Percentiles rank a stretch among this genome's conserved stretches.
Conservation (phyloP, 2,329 filamentous ascomycete genomes). For the Colletotrichum gigasporum region DNA sequence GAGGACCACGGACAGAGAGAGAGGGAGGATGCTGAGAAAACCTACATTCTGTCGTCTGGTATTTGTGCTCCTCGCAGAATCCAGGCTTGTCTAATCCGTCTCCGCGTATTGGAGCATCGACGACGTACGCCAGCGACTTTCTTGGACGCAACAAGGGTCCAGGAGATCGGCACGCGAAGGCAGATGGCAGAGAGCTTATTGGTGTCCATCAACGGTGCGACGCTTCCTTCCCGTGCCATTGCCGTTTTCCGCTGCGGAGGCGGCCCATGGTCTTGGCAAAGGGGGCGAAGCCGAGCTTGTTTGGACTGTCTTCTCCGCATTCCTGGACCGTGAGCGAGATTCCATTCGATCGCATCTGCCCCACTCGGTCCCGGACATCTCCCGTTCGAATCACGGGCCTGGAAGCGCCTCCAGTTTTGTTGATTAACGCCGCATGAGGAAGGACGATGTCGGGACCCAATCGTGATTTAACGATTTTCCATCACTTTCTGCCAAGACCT, state of each 20-base stretch:
- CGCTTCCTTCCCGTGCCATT: conserved; percentile 6
- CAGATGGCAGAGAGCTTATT: background rate
- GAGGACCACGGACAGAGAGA: background rate
- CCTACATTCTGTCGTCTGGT: background rate
- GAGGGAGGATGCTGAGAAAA: background rate
- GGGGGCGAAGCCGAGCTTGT: conserved; percentile 9
- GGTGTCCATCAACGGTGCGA: background rate
- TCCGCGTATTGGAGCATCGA: background rate
- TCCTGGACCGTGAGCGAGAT: background rate
- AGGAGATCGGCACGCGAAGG: background rate
- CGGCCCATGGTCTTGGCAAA: conserved; percentile 6
- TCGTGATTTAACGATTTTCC: background rate
- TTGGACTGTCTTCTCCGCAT: background rate
- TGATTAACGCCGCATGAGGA: conserved; percentile 3
- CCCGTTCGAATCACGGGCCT: background rate
- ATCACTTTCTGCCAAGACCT: background rate
- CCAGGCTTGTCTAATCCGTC: background rate
- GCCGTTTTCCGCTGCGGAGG: conserved; percentile 10
- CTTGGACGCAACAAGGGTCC: background rate
- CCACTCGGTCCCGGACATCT: conserved; percentile 13
- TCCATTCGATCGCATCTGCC: conserved; percentile 23
- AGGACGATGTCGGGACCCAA: background rate
- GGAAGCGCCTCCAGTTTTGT: background rate
- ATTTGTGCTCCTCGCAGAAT: background rate
- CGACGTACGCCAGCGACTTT: background rate